Percentiles rank a stretch among this genome's conserved stretches.
These are phyloP conservation scores for Silybum marianum DNA, from an alignment of 129 eudicot genomes.

Conservation along the genomic window DNA sequence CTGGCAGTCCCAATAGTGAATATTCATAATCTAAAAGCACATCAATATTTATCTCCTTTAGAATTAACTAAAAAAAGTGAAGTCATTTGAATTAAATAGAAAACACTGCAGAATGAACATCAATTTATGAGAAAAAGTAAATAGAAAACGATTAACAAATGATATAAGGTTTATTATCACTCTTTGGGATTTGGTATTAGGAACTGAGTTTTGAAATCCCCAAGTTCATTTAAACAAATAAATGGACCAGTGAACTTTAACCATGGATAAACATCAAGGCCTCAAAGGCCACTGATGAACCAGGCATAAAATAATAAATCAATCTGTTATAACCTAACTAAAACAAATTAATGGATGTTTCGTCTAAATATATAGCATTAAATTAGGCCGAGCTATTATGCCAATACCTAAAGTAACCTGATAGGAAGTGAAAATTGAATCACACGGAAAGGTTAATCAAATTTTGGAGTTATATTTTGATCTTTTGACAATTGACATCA, in stretches of 20 bases:
- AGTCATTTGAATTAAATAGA: neutral
- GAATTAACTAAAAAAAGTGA: conserved; percentile 2
- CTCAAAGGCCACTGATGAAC: neutral
- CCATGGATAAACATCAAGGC: neutral
- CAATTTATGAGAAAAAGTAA: neutral
- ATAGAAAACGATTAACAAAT: neutral
- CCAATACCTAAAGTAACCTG: neutral
- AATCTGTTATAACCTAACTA: conserved; percentile 11
- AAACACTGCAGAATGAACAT: neutral
- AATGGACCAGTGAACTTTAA: neutral
- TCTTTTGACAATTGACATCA: neutral
- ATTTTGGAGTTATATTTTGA: neutral
- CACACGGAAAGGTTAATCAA: neutral
- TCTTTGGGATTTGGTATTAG: neutral
- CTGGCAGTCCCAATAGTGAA: conserved; percentile 77
- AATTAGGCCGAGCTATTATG: neutral
- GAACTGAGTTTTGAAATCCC: neutral
- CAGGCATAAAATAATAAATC: conserved; percentile 1
- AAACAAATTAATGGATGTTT: neutral
- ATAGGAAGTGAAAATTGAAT: neutral
- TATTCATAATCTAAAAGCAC: conserved; percentile 71
- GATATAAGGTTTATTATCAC: neutral
- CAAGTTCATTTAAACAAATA: neutral
- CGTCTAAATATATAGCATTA: neutral
- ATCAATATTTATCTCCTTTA: conserved; percentile 17